Conservation (phyloP, 257 asterid species). For the Solanum virginianum region DNA sequence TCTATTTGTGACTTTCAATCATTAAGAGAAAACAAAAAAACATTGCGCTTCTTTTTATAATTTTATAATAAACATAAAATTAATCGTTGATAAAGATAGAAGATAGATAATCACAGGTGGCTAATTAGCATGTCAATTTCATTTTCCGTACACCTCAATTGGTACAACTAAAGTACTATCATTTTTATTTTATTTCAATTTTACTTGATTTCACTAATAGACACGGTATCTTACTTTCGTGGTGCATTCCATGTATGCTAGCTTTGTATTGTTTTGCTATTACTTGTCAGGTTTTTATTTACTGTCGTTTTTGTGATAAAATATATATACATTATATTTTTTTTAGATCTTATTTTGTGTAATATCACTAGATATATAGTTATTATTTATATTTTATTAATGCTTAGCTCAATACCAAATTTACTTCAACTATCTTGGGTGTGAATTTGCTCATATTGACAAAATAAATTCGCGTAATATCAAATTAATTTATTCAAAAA, state of each 20-base stretch:
- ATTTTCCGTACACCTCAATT: neutral
- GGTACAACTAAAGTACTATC: neutral
- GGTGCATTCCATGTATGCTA: too few relatives aligned
- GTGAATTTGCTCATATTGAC: neutral
- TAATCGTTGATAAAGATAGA: neutral
- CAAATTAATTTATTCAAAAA: too few relatives aligned
- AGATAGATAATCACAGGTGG: neutral
- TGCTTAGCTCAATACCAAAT: neutral
- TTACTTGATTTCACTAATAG: neutral
- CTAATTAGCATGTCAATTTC: neutral
- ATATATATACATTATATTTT: too few relatives aligned
- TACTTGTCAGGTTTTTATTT: too few relatives aligned
- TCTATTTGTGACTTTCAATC: neutral
- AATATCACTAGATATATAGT: too few relatives aligned
- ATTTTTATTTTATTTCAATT: neutral
- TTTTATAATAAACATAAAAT: neutral
- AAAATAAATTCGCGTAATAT: too few relatives aligned
- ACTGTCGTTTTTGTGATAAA: too few relatives aligned
- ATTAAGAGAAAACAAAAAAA: neutral
- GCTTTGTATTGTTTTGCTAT: too few relatives aligned
- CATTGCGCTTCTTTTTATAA: neutral
- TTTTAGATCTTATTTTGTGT: too few relatives aligned
- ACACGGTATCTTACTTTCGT: neutral
- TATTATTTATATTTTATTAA: neutral
- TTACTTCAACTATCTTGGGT: neutral